Conservation (phyloP, 108 stramenopile genomes). For the Nitzschia sp. region DNA sequence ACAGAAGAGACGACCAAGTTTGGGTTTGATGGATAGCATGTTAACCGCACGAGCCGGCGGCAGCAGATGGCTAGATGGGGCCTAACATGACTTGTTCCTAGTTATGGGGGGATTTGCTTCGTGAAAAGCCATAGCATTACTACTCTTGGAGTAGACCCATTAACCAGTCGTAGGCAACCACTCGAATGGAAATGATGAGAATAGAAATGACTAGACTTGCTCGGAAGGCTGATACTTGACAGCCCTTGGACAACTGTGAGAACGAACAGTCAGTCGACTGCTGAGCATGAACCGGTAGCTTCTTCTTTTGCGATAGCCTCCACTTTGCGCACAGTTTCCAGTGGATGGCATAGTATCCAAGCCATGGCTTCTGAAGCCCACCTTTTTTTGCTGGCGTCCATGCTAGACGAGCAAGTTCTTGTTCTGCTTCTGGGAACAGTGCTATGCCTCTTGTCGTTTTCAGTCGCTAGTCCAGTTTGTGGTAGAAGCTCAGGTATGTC, state of each 20-base stretch:
- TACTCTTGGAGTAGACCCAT: background rate
- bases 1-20: no score
- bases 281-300: background rate
- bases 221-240: background rate
- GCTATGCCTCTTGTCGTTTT: no score
- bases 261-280: background rate
- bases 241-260: background rate
- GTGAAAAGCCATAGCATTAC: no score
- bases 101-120: no score
- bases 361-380: background rate
- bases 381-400: no score
- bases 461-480: no score
- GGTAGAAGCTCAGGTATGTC: background rate
- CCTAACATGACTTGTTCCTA: no score
- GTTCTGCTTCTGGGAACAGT: no score
- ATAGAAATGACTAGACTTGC: background rate
- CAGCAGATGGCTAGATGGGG: no score
- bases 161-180: background rate
- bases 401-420: no score
- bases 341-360: background rate
- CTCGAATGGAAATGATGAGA: background rate
- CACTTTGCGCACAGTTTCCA: background rate
- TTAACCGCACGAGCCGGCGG: no score
- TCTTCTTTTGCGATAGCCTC: background rate
- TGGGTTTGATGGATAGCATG: no score